Evolutionary conservation across 169 alveolate genomes (phyloP).

Genomic region (Eimeria maxima): DNA sequence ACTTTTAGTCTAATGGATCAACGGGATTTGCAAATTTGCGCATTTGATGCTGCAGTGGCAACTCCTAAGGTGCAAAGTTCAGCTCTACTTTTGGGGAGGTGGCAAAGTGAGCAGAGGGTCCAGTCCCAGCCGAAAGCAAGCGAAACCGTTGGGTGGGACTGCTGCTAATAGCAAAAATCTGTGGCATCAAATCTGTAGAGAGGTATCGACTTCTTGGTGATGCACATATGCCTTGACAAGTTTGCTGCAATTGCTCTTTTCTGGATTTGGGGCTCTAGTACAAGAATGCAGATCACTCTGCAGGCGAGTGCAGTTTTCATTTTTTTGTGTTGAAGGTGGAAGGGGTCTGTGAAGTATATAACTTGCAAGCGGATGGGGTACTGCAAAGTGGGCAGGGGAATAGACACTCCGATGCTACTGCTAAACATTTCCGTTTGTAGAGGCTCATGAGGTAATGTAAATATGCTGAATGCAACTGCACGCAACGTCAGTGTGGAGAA

Average conservation of each 20-base stretch:
- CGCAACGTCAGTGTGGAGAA: constrained; percentile 74
- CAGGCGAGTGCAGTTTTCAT: background rate
- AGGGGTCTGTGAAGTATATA: background rate
- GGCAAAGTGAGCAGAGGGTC: constrained; percentile 52
- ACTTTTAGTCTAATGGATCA: background rate
- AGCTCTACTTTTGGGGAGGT: background rate
- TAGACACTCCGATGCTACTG: background rate
- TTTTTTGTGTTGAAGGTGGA: background rate
- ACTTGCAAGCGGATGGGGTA: background rate
- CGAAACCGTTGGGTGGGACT: background rate
- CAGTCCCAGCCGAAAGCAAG: constrained; percentile 44
- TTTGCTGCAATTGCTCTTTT: background rate
- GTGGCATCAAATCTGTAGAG: background rate
- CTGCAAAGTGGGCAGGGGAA: background rate
- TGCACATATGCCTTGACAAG: background rate
- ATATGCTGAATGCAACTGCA: constrained; percentile 24
- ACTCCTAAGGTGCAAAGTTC: background rate
- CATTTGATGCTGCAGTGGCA: background rate
- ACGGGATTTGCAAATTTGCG: background rate
- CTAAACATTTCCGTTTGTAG: background rate
- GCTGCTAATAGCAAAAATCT: background rate
- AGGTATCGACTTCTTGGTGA: background rate
- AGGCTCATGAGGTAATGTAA: background rate
- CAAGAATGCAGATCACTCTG: background rate
- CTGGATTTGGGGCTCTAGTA: background rate